Evolutionary conservation across 176 grass and related monocot genomes (phyloP), one percentile per base, ranked within the genome.

Genomic region (Puccinellia tenuiflora): DNA sequence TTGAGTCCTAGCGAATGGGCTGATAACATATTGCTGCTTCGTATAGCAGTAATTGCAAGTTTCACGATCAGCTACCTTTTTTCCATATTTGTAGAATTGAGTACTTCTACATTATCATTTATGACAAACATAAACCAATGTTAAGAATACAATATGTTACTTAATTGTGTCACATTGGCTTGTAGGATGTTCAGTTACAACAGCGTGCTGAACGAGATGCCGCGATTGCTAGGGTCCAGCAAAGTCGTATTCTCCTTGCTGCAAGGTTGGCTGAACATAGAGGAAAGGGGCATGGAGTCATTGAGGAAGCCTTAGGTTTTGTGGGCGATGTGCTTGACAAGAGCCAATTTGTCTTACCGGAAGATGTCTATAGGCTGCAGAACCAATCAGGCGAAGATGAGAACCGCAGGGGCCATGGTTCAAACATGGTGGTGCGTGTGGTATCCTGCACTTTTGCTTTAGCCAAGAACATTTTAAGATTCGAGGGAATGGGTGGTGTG

Each of bases 291-390:
- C 90, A 88, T 74, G 78, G 75, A 71, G 80, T 90, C 77, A 92
- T 96, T 52, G 84, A 96, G 68, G 93, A 95, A 76, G 80, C 90
- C 79, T 64, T 90, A 28, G 83, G 83, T 81, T 90, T 95, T 55
- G 85, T 90, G n/a, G 75, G 76, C 39, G 86, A 95, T 56, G 82
- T 85, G 60, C 81, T 82, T 82, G 60, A 87, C 35, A 84, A 61
- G 30, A 64, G 73, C 38, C 84, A 13, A 39, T 90, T 88, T 77
- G 24, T 85, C 43, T 76, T 18, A 1, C 77, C 63, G 1, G 65
- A 82, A 88, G 76, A 83, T 88, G 59, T 66, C 54, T 37, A 37
- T 79, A 16, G 13, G 78, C 43, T 22, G n/a, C 73, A 78, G 22
- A 89, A 37, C 51, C 91, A 78, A 73, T 80, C 50, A 29, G 78